phyloP scores from a whole-genome alignment of 805 yeast genomes.

The Kurtzmaniella cleridarum region DNA sequence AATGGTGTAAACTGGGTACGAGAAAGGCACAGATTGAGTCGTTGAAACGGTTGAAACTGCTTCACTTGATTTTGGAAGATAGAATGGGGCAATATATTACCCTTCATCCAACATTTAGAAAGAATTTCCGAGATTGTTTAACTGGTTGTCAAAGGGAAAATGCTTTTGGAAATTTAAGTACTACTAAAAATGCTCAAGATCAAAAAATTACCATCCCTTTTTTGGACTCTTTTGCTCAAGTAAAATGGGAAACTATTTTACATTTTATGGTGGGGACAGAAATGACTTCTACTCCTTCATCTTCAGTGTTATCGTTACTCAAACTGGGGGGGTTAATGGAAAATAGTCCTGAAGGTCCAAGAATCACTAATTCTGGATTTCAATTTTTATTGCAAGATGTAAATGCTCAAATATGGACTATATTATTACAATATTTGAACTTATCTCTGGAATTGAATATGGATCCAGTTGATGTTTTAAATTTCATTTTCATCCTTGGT shows the following conservation, averaged over 20 bases:
- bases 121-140: slow-evolving; percentile 73
- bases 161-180: slow-evolving; percentile 66
- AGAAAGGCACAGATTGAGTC: slow-evolving; percentile 67
- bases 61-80: slow-evolving; percentile 70
- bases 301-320: slow-evolving; percentile 74
- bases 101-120: slow-evolving; percentile 68
- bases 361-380: slow-evolving; percentile 87
- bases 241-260: slow-evolving; percentile 90
- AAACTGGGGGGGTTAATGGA: slow-evolving; percentile 87
- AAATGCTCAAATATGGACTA: slow-evolving; percentile 91
- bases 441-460: slow-evolving; percentile 78
- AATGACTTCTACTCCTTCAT: slow-evolving; percentile 60
- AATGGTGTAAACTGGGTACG: slow-evolving; percentile 67
- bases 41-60: slow-evolving; percentile 63
- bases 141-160: slow-evolving; percentile 67
- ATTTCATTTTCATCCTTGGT: slow-evolving; percentile 90
- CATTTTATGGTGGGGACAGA: slow-evolving; percentile 98
- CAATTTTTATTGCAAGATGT: slow-evolving; percentile 91
- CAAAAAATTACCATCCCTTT: slow-evolving; percentile 57
- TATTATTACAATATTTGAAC: slow-evolving; percentile 79
- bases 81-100: slow-evolving; percentile 41
- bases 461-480: slow-evolving; percentile 95
- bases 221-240: slow-evolving; percentile 74
- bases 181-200: slow-evolving; percentile 43
- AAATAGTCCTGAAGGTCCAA: slow-evolving; percentile 34